A percentile compares a stretch with the other conserved stretches of the same genome.
phyloP scores from a whole-genome alignment of 495 filamentous ascomycete species.

The Neurospora sp. region DNA sequence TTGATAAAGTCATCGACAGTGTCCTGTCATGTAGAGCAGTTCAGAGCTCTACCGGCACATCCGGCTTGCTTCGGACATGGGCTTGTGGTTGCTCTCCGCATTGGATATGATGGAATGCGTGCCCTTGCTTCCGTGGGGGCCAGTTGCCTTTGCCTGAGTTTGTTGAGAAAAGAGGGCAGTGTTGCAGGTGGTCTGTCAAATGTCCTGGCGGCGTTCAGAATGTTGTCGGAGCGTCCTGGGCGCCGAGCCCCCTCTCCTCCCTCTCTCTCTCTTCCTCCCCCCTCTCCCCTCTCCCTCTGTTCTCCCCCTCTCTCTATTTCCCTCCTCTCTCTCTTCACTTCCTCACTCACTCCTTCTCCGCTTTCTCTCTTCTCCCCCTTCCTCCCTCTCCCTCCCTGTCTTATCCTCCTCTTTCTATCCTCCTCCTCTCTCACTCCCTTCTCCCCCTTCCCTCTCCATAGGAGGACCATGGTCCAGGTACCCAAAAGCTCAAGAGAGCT shows the following conservation, averaged over 20 bases:
- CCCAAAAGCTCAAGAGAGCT: background rate
- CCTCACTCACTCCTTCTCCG: too few species aligned
- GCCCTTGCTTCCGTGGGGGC: background rate
- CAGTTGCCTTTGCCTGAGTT: background rate
- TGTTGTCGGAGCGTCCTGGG: background rate
- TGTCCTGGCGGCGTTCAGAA: background rate
- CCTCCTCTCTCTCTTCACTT: background rate
- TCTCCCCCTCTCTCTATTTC: background rate
- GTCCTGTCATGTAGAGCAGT: background rate
- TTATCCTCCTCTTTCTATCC: background rate
- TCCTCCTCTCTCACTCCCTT: background rate
- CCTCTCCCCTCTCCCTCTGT: too few species aligned
- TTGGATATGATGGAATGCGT: rapidly evolving
- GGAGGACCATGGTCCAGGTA: background rate
- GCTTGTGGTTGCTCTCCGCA: background rate
- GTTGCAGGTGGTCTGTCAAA: background rate
- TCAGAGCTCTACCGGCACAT: background rate
- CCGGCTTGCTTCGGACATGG: background rate
- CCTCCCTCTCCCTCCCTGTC: background rate
- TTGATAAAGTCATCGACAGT: background rate
- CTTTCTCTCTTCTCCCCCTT: background rate
- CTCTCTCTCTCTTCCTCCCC: background rate
- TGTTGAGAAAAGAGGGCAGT: background rate
- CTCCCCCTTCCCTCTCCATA: background rate
- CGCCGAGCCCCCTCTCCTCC: rapidly evolving